phyloP scores from a whole-genome alignment of 495 filamentous ascomycete genomes.

The Podospora bellae-mahoneyi region DNA sequence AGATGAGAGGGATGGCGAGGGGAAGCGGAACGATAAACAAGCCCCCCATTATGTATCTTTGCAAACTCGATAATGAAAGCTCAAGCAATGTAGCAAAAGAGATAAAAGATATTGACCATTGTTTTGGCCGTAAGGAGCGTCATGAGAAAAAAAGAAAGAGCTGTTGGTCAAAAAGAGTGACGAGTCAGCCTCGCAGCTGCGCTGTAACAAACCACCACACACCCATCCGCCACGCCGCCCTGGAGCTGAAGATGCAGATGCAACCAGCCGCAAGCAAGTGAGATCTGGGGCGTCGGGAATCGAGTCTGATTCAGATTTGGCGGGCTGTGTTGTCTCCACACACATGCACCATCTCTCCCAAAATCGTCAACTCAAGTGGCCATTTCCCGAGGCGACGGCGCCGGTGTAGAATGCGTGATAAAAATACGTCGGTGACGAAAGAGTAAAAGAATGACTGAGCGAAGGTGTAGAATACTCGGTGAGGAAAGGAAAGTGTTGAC shows the following conservation, averaged over 20 bases:
- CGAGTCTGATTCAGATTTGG: background rate
- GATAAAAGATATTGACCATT: background rate
- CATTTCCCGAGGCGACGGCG: background rate
- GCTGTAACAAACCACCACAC: background rate
- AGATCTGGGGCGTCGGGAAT: background rate
- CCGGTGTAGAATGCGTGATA: background rate
- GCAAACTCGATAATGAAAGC: too few species aligned
- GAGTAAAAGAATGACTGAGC: background rate
- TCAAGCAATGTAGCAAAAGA: too few species aligned
- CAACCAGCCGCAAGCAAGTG: background rate
- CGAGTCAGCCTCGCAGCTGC: background rate
- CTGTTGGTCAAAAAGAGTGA: background rate
- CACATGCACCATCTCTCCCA: background rate
- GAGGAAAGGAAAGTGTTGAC: background rate
- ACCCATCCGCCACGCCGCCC: background rate
- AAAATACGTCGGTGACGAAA: background rate
- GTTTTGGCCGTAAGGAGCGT: background rate
- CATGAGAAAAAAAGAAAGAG: background rate
- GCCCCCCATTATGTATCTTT: conserved; percentile 6
- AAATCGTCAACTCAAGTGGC: background rate
- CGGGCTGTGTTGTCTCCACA: background rate
- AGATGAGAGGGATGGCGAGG: conserved; percentile 13
- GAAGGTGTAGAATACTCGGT: background rate
- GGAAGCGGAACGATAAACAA: conserved; percentile 11
- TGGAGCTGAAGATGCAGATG: background rate